Conservation (phyloP, 345 rosid genomes). For the Toxicodendron radicans region DNA sequence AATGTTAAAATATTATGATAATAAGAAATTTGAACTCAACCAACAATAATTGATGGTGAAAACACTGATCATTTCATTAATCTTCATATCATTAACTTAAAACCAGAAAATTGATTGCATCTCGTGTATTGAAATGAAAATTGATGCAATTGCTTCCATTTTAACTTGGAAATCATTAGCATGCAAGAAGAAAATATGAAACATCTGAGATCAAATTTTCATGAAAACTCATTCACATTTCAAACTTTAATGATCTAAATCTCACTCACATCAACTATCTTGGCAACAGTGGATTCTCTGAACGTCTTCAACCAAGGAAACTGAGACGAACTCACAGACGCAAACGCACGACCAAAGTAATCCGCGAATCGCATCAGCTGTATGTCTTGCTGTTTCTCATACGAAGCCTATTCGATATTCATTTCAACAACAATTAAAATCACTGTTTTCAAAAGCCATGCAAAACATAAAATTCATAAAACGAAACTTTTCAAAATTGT, state of each 20-base stretch:
- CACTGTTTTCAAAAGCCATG: neutral
- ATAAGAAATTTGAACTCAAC: neutral
- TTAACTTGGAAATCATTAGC: neutral
- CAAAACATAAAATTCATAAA: neutral
- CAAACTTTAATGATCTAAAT: neutral
- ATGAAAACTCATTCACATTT: neutral
- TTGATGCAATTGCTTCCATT: neutral
- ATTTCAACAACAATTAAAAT: constrained; percentile 6
- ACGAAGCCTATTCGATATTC: constrained; percentile 47
- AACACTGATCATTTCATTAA: neutral
- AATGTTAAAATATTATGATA: constrained; percentile 23
- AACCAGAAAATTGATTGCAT: neutral
- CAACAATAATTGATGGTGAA: neutral
- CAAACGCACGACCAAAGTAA: constrained; percentile 69
- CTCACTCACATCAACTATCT: constrained; percentile 58
- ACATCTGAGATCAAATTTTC: neutral
- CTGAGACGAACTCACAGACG: constrained; percentile 54
- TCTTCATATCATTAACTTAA: neutral
- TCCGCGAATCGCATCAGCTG: constrained; percentile 75
- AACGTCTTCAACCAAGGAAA: constrained; percentile 77
- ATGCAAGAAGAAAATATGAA: neutral
- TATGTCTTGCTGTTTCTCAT: constrained; percentile 65
- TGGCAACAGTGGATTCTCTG: constrained; percentile 56
- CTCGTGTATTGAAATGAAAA: neutral
- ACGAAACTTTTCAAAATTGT: neutral